These are phyloP conservation scores for Umbelopsis sp. DNA, from an alignment of 192 early-diverging fungal species.

Conservation along the genomic window DNA sequence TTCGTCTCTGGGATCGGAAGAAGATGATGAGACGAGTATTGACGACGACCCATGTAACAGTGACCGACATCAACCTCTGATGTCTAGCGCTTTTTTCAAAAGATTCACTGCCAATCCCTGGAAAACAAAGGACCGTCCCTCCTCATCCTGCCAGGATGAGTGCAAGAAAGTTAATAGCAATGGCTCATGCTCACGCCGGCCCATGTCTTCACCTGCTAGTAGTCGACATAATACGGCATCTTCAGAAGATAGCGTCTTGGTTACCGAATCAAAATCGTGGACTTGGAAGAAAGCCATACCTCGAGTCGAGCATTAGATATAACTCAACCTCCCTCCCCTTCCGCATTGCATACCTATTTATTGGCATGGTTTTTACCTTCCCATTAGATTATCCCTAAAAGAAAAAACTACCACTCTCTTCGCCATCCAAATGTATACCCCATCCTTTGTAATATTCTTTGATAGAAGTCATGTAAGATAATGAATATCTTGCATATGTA, in stretches of 20 bases:
- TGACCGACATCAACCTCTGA: background rate
- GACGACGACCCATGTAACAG: background rate
- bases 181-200: background rate
- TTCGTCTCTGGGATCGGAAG: slow-evolving; percentile 6
- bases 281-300: slow-evolving; percentile 12
- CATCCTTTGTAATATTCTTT: too few relatives aligned
- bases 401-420: too few relatives aligned
- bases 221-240: background rate
- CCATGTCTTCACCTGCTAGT: background rate
- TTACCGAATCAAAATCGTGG: slow-evolving; percentile 11
- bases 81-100: slow-evolving; percentile 2
- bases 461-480: too few relatives aligned
- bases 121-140: background rate
- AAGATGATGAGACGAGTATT: background rate
- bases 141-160: background rate
- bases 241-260: background rate
- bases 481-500: too few relatives aligned
- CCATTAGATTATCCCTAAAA: too few relatives aligned
- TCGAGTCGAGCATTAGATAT: background rate
- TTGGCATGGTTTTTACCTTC: too few relatives aligned
- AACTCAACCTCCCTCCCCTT: too few relatives aligned
- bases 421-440: too few relatives aligned
- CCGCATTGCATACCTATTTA: too few relatives aligned
- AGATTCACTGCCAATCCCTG: slow-evolving; percentile 4
- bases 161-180: background rate